Evolutionary conservation across 345 rosid species (phyloP), one percentile per base, ranked within the genome.

Genomic region (Dimocarpus longan): DNA sequence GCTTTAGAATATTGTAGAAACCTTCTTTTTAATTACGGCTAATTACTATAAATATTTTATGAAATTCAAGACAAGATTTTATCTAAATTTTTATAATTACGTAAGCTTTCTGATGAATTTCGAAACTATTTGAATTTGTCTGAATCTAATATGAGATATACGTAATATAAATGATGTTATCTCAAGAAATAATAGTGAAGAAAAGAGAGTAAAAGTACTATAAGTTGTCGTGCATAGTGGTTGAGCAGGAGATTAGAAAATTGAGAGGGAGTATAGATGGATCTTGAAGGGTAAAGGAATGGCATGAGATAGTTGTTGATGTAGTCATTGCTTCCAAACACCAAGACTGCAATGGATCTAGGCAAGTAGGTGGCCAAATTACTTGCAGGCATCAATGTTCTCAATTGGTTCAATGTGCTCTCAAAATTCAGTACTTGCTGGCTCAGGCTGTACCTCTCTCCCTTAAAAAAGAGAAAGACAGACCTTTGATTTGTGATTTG

Each of bases 261-360:
- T 18, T 86, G 86, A 3, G 78, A 79, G 4, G 91, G 96, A 74
- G 63, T 90, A 80, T 89, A 97, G 76, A 68, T 87, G 72, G 57
- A 60, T 80, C 88, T 81, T 52, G 93, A 91, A n/a, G 87, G 59
- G 82, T 94, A 94, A 44, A 91, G 64, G 48, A 80, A 73, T 15
- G 98, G 95, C 91, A 93, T 70, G 79, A 97, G 95, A 80, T 91
- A 97, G 87, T 93, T 97, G 90, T 93, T 91, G 87, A 94, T 90
- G 86, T 97, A 97, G 84, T 97, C 98, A 81, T 93, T 94, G 83
- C 98, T 94, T 48, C 98, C 98, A 68, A 97, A 87, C 46, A 87
- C 90, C 70, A 92, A 73, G 82, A 95, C 66, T 22, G 84, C 90
- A 1, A 91, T 46, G 39, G 95, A 89, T 80, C 72, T 89, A 4